These are phyloP conservation scores for Raffaelea ambrosiae DNA, from an alignment of 2,329 filamentous ascomycete genomes.

Conservation along the genomic window DNA sequence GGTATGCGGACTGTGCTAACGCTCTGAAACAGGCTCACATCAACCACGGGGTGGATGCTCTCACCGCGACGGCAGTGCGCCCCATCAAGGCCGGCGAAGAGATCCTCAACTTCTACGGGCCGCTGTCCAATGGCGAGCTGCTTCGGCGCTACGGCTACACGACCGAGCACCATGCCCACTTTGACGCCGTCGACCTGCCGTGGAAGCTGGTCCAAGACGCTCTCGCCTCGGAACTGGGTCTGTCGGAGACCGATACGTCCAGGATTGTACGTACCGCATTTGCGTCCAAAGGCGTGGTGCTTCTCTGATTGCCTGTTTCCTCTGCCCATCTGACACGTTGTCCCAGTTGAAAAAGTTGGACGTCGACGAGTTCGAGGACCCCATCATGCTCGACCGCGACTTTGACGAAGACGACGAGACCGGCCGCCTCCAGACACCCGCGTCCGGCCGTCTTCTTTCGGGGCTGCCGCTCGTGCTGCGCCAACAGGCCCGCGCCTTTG, in stretches of 20 bases:
- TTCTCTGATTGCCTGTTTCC: constrained; percentile 19
- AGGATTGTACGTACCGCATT: constrained; percentile 31
- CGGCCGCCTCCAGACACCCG: constrained; percentile 28
- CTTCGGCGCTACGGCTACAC: constrained; percentile 81
- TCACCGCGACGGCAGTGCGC: constrained; percentile 65
- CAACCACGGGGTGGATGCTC: constrained; percentile 42
- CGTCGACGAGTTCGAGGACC: constrained; percentile 63
- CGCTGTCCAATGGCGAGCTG: constrained; percentile 73
- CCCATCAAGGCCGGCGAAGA: constrained; percentile 64
- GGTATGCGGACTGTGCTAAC: too few relatives aligned
- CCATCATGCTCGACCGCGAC: constrained; percentile 58
- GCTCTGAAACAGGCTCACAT: constrained; percentile 36
- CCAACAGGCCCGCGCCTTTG: constrained; percentile 39
- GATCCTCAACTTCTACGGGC: constrained; percentile 83
- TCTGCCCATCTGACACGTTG: too few relatives aligned
- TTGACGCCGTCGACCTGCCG: constrained; percentile 76
- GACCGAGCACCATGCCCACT: constrained; percentile 65
- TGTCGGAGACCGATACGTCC: constrained; percentile 25
- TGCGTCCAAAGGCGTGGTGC: too few relatives aligned
- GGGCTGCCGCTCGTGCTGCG: constrained; percentile 41
- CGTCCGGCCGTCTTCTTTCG: constrained; percentile 21
- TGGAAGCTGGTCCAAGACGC: constrained; percentile 34
- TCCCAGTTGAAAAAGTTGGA: constrained; percentile 39
- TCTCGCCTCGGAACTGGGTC: constrained; percentile 11
- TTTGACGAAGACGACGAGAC: constrained; percentile 41